Evolutionary conservation across 1,284 basidiomycete species (phyloP).

Genomic region (Ustilago nuda): DNA sequence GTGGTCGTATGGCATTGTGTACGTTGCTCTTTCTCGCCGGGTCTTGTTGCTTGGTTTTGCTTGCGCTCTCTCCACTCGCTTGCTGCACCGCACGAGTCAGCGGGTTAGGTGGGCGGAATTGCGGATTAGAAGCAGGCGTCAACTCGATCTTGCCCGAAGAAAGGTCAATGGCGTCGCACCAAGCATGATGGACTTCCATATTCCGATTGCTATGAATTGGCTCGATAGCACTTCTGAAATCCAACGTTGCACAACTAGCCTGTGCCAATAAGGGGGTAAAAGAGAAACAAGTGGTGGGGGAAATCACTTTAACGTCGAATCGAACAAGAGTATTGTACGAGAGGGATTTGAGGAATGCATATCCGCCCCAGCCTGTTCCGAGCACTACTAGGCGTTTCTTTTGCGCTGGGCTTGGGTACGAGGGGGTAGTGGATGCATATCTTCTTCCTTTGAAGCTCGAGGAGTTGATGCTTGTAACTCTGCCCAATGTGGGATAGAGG

Average conservation of each 20-base stretch:
- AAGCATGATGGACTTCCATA: conserved; percentile 70
- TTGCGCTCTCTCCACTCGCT: conserved; percentile 2
- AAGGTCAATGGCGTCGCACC: conserved; percentile 62
- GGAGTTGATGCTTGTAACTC: too few relatives aligned
- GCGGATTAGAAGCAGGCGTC: conserved; percentile 28
- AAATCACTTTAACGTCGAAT: conserved; percentile 48
- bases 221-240: conserved; percentile 81
- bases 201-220: conserved; percentile 74
- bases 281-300: conserved; percentile 64
- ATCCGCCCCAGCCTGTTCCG: conserved; percentile 87
- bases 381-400: conserved; percentile 81
- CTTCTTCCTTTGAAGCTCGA: too few relatives aligned
- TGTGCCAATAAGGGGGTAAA: conserved; percentile 54
- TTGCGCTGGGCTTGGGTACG: neutral
- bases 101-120: conserved; percentile 74
- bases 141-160: conserved; percentile 9
- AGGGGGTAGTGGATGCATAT: neutral
- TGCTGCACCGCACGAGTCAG: conserved; percentile 53
- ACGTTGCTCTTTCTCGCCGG: conserved; percentile 4
- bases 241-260: conserved; percentile 69
- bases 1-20: conserved; percentile 73
- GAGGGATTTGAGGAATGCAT: conserved; percentile 67
- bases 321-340: neutral
- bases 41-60: neutral
- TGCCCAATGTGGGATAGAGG: too few relatives aligned